Conservation (phyloP, 2,329 filamentous ascomycete species). For the Ophiocordyceps camponoti-rufipedis region DNA sequence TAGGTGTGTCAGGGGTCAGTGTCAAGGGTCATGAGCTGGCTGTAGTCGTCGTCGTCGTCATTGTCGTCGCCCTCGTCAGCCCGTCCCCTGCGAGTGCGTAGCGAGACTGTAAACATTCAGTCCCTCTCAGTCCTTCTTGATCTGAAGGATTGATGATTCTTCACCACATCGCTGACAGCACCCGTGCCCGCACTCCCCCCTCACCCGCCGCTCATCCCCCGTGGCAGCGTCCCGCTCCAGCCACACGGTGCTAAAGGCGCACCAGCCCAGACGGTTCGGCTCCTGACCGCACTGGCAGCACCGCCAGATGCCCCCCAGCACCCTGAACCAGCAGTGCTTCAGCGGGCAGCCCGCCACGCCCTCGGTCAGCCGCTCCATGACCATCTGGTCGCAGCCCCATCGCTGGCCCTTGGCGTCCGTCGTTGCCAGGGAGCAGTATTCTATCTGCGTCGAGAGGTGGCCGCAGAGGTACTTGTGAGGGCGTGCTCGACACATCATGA, state of each 20-base stretch:
- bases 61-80: too few relatives aligned
- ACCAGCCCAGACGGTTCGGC: slow-evolving; percentile 34
- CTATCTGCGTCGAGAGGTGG: background rate
- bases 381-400: background rate
- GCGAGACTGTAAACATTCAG: too few relatives aligned
- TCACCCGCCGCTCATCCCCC: slow-evolving; percentile 14
- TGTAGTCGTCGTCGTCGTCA: too few relatives aligned
- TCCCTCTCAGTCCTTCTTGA: background rate
- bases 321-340: slow-evolving; percentile 30
- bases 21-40: too few relatives aligned
- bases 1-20: too few relatives aligned
- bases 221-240: slow-evolving; percentile 5
- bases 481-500: background rate
- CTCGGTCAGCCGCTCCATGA: background rate
- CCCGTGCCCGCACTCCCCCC: slow-evolving; percentile 26
- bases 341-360: slow-evolving; percentile 25
- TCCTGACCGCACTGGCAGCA: slow-evolving; percentile 34
- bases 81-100: too few relatives aligned
- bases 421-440: background rate
- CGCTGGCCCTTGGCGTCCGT: background rate
- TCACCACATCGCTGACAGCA: slow-evolving; percentile 27
- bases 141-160: too few relatives aligned
- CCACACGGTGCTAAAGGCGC: slow-evolving; percentile 14
- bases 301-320: slow-evolving; percentile 20
- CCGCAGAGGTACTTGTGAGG: background rate